Percentiles rank a stretch among this genome's conserved stretches.
phyloP scores from a whole-genome alignment of 2,329 filamentous ascomycete species.

The Trichophyton rubrum region DNA sequence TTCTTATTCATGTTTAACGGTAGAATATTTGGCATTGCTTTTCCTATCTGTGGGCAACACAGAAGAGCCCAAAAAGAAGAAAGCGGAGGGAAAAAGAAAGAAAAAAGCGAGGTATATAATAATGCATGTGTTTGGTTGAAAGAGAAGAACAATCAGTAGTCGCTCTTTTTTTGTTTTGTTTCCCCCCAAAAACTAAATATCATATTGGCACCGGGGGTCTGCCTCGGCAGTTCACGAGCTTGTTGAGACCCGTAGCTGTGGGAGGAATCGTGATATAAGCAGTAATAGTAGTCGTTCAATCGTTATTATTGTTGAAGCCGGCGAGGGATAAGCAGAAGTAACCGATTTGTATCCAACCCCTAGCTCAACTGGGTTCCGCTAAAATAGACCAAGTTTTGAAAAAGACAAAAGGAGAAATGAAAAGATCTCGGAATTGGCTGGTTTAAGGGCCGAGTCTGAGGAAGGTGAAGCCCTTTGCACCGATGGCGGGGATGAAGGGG shows the following conservation, averaged over 20 bases:
- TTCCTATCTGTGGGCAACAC: not conserved
- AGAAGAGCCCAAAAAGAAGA: not conserved
- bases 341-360: not conserved
- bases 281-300: not conserved
- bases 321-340: not conserved
- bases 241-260: not conserved
- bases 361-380: not conserved
- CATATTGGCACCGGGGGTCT: not conserved
- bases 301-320: not conserved
- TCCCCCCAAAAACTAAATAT: not conserved
- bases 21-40: not conserved
- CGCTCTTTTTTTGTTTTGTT: not conserved
- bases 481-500: slow-evolving; percentile 7
- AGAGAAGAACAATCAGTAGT: not conserved
- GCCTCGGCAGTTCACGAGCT: slow-evolving; percentile 1
- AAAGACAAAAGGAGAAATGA: not conserved
- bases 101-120: not conserved
- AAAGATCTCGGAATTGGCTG: not conserved
- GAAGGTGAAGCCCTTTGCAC: slow-evolving; percentile 9
- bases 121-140: not conserved
- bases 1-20: not conserved
- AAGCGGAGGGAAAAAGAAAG: not conserved
- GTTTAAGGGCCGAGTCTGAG: slow-evolving; percentile 13
- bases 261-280: not conserved
- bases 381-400: not conserved